These are phyloP conservation scores for Oldenlandia corymbosa DNA, from an alignment of 257 asterid genomes.

Conservation along the genomic window DNA sequence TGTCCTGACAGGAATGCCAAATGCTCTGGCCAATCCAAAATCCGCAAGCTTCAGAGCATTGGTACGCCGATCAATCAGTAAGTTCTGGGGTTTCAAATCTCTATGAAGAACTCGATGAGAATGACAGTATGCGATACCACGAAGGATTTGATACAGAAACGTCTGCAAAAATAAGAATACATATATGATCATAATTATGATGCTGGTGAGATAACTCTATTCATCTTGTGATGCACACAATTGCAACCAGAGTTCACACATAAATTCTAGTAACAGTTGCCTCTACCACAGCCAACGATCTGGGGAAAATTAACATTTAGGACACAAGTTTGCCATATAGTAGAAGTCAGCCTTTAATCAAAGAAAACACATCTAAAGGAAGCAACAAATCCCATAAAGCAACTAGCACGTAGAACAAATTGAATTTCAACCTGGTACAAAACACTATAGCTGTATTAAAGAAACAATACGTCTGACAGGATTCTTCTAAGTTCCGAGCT, in stretches of 20 bases:
- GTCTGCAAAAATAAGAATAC: conserved; percentile 32
- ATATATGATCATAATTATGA: not conserved
- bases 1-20: conserved; percentile 94
- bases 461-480: not conserved
- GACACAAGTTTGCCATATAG: not conserved
- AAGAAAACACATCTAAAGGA: not conserved
- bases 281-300: conserved; percentile 9
- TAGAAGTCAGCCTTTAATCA: not conserved
- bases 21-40: conserved; percentile 96
- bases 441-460: not conserved
- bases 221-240: too few species aligned
- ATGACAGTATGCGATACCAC: conserved; percentile 93
- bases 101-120: conserved; percentile 94
- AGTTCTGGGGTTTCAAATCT: conserved; percentile 93
- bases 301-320: not conserved
- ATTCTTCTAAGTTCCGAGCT: not conserved
- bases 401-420: not conserved
- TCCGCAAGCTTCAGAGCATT: conserved; percentile 90
- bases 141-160: conserved; percentile 79
- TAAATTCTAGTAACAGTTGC: not conserved
- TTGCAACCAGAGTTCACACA: not conserved
- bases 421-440: not conserved
- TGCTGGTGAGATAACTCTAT: not conserved
- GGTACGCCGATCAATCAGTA: conserved; percentile 85
- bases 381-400: not conserved